These are phyloP conservation scores for Barnettozyma pratensis DNA, from an alignment of 805 yeast species.

Conservation along the genomic window DNA sequence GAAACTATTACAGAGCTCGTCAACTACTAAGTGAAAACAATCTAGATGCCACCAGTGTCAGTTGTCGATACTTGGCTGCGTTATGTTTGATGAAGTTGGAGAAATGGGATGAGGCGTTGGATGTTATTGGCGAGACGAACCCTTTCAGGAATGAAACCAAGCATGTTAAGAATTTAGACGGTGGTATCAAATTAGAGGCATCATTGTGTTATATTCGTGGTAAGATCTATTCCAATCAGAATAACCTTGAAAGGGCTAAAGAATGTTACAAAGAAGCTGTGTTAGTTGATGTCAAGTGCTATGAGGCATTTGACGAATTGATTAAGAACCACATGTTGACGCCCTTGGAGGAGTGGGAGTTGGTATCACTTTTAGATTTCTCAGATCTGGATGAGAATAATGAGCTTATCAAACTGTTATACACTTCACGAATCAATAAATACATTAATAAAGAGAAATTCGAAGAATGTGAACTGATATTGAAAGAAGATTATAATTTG, in stretches of 20 bases:
- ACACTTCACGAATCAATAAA: slow-evolving; percentile 72
- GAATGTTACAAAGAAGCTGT: slow-evolving; percentile 86
- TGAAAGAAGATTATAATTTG: slow-evolving; percentile 69
- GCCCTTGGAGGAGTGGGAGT: slow-evolving; percentile 84
- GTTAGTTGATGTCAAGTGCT: slow-evolving; percentile 83
- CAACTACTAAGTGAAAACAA: slow-evolving; percentile 57
- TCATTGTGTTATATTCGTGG: slow-evolving; percentile 86
- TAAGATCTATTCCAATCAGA: slow-evolving; percentile 72
- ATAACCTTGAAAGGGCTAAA: slow-evolving; percentile 80
- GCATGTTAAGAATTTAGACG: slow-evolving; percentile 52
- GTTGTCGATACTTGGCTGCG: slow-evolving; percentile 79
- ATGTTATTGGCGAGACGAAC: slow-evolving; percentile 74
- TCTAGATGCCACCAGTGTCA: slow-evolving; percentile 50
- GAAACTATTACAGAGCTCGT: slow-evolving; percentile 75
- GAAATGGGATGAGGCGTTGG: slow-evolving; percentile 84
- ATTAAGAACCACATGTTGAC: slow-evolving; percentile 67
- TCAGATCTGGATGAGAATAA: slow-evolving; percentile 73
- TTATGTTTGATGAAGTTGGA: slow-evolving; percentile 67
- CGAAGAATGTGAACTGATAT: slow-evolving; percentile 58
- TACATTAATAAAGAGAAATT: slow-evolving; percentile 54
- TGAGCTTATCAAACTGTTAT: slow-evolving; percentile 71
- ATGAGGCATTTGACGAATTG: slow-evolving; percentile 83
- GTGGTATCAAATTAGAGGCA: slow-evolving; percentile 83
- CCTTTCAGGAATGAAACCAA: slow-evolving; percentile 48
- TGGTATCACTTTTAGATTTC: slow-evolving; percentile 59